A percentile compares a stretch with the other conserved stretches of the same genome.
phyloP scores from a whole-genome alignment of 352 stramenopile species.

The Globisporangium cylindrosporum region DNA sequence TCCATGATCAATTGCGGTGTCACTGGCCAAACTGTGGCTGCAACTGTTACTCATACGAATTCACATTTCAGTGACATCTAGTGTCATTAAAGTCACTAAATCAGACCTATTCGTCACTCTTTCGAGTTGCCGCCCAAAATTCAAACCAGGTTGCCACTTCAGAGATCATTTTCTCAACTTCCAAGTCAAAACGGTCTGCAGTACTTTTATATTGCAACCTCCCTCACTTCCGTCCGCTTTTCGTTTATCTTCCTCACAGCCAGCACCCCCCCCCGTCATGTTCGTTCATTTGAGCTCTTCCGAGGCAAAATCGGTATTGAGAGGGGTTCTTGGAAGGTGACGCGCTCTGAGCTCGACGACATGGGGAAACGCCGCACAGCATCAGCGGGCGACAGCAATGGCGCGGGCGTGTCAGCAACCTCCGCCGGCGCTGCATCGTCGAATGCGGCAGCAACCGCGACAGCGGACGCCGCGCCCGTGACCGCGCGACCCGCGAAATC shows the following conservation, averaged over 20 bases:
- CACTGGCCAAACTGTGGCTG: slow-evolving; percentile 1
- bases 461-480: neutral
- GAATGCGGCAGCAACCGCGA: neutral
- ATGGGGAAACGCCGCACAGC: slow-evolving; percentile 16
- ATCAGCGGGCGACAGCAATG: neutral
- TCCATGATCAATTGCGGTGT: neutral
- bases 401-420: neutral
- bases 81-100: neutral
- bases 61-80: neutral
- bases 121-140: slow-evolving; percentile 7
- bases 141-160: neutral
- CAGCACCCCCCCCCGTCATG: slow-evolving; percentile 12
- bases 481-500: neutral
- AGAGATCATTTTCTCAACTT: neutral
- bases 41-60: slow-evolving; percentile 6
- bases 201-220: slow-evolving; percentile 7
- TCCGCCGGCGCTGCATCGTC: neutral
- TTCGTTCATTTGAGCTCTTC: slow-evolving; percentile 10
- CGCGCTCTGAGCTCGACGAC: neutral
- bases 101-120: neutral
- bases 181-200: neutral
- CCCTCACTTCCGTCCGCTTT: neutral
- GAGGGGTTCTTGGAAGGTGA: neutral
- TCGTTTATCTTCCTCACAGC: neutral
- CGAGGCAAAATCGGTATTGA: slow-evolving; percentile 18